Base-by-base conservation (phyloP, 2,329 filamentous ascomycete species). In the Myriosclerotinia scirpicola region DNA sequence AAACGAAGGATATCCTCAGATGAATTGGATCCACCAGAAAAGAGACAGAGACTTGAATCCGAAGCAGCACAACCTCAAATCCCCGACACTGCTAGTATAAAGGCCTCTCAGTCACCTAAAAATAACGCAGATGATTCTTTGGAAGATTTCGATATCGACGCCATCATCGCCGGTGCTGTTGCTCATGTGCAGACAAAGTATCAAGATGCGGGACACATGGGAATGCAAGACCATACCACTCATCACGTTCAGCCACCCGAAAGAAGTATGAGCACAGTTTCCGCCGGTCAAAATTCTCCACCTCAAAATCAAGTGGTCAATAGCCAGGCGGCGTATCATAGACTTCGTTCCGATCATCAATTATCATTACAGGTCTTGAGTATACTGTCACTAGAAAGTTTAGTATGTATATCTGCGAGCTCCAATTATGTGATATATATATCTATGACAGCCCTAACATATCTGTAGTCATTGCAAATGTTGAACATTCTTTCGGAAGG, bases 331-430 rank as follows among this genome's bases (percentile, higher is more conserved):
- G 44, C 58, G 1, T 58, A 46, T 55, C 44, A 54, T 20, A 30
- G 54, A 34, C n/a, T 59, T 52, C 44, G 20, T 26, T 38, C 69
- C 2, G 74, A 76, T 68, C 74, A 73, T 15, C 70, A 75, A 55
- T 59, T 75, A 4, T 73, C 73, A 44, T 73, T 87, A 69, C 84
- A 85, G 72, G 81, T 86, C 26, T 82, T 87, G 70, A 87, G 85
- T 74, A 75, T 89, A 42, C 82, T 85, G 12, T 84, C 87, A 42
- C 76, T 89, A 30, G 85, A 88, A 68, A 87, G 86, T 69, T 73
- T 88, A 73, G 85, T 87, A 77, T 72, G 81, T 63, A 6, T 20
- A 54, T 34, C 30, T 30, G 34, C 26, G 66, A 53, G 22, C 54
- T 64, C 20, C 38, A 54, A 54, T 22, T 14, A 58, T 14, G 36